phyloP scores from a whole-genome alignment of 371 early-diverging fungal species.

The Zychaea mexicana region DNA sequence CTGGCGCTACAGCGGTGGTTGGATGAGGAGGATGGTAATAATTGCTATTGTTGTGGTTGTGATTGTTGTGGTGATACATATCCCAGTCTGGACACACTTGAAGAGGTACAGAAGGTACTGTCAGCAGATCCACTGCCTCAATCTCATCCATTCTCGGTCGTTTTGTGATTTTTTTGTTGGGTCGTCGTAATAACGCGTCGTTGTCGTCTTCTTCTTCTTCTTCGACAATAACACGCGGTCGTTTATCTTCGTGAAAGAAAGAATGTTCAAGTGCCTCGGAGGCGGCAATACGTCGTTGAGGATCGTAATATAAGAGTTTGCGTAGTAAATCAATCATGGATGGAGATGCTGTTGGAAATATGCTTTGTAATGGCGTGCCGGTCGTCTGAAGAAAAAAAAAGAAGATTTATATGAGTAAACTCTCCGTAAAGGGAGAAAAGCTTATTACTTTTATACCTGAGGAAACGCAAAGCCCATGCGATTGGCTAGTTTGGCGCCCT shows the following conservation, averaged over 20 bases:
- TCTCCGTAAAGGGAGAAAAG: not conserved
- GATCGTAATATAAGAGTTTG: constrained; percentile 24
- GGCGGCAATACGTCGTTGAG: constrained; percentile 17
- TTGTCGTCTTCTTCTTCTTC: too few species aligned
- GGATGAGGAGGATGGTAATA: too few species aligned
- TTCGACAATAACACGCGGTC: not conserved
- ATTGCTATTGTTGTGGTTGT: constrained; percentile 1
- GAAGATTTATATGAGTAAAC: too few species aligned
- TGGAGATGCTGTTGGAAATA: constrained; percentile 24
- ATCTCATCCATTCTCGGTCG: constrained; percentile 1
- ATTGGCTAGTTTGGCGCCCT: constrained; percentile 63
- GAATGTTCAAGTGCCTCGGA: constrained; percentile 34
- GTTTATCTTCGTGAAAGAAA: constrained; percentile 59
- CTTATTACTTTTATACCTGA: too few species aligned
- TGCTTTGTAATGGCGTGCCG: constrained; percentile 13
- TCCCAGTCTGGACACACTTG: constrained; percentile 19
- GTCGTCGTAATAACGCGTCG: too few species aligned
- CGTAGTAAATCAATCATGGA: constrained; percentile 24
- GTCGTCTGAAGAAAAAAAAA: constrained; percentile 7
- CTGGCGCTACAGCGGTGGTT: not conserved
- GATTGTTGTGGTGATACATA: not conserved
- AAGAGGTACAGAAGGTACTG: constrained; percentile 7
- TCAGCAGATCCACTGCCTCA: constrained; percentile 10
- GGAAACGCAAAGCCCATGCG: constrained; percentile 67
- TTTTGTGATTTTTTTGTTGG: constrained; percentile 1